A percentile compares a stretch with the other conserved stretches of the same genome.
Conservation (phyloP, 129 eudicot genomes). For the Arctium minus region DNA sequence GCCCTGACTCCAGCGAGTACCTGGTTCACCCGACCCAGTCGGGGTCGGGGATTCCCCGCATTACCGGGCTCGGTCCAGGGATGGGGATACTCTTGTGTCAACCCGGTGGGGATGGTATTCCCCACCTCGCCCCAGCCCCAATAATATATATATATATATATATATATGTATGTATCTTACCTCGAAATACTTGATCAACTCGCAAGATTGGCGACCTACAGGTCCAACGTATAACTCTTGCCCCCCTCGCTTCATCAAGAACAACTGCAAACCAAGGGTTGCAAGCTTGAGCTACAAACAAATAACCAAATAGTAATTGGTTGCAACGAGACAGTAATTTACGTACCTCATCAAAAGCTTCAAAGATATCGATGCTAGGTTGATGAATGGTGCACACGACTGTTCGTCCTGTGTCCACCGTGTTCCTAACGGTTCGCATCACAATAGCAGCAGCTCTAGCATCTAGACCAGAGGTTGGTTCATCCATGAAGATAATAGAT, state of each 20-base stretch:
- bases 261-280: slow-evolving; percentile 39
- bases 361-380: slow-evolving; percentile 61
- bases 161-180: slow-evolving; percentile 7
- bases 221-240: slow-evolving; percentile 82
- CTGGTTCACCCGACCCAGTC: background rate
- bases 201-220: slow-evolving; percentile 71
- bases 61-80: too few species aligned
- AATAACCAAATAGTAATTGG: background rate
- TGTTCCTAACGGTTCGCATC: slow-evolving; percentile 62
- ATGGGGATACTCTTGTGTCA: too few species aligned
- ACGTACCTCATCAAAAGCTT: slow-evolving; percentile 63
- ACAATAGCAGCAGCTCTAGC: slow-evolving; percentile 72
- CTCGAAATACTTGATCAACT: slow-evolving; percentile 77
- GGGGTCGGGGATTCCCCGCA: background rate
- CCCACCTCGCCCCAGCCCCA: background rate
- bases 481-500: slow-evolving; percentile 61
- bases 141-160: too few species aligned
- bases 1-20: background rate
- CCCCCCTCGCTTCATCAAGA: slow-evolving; percentile 89
- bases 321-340: background rate
- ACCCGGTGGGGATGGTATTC: background rate
- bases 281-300: background rate
- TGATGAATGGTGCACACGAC: slow-evolving; percentile 73
- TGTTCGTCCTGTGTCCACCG: slow-evolving; percentile 63
- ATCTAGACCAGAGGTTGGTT: slow-evolving; percentile 59